Evolutionary conservation across 108 stramenopile species (phyloP), one percentile per base, ranked within the genome.

Genomic region (Pseudonitzschia delicatissima): DNA sequence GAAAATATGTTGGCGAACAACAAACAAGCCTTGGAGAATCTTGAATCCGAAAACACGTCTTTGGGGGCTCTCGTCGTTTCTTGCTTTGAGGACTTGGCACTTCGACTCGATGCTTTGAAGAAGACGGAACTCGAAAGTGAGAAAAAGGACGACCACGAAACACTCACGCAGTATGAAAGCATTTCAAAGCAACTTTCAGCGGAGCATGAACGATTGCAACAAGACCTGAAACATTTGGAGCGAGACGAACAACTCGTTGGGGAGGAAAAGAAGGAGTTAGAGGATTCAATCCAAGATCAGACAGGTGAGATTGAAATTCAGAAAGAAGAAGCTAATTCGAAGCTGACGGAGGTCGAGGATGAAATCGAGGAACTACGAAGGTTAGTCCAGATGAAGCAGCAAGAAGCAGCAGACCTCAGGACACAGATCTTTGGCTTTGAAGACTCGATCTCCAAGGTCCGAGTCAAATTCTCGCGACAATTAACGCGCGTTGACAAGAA

Each of bases 201-300:
- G 1, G 90, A 94, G 74, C 71, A 79, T 13, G 87, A 91, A 51
- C 79, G 93, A 13, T 69, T 95, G 20, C 64, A 76, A 21, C 80
- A 79, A 27, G 88, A 95, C 61, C 79, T 73, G 50, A 92, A 90
- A 53, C 82, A 88, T 64, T 64, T 95, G 28, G 90, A 90, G 69
- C 82, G 91, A 26, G 93, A 95, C 62, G 90, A 90, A 68, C 51
- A 81, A 57, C 62, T 86, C 2, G 77, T 90, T 3, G 73, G 64
- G 1, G 87, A 87, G 44, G 93, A 92, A 67, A 64, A 81, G 40
- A 78, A 82, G 50, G 93, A 95, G 53, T 48, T 95, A 47, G 87
- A 90, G 53, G 62, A 45, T 49, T 78, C 87, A 36, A 95, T 95
- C 74, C 57, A 74, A 0, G 83, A 89, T 55, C 87, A 91, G 55